Evolutionary conservation across 2,329 filamentous ascomycete species (phyloP).

Genomic region (Pseudogymnoascus verrucosus): DNA sequence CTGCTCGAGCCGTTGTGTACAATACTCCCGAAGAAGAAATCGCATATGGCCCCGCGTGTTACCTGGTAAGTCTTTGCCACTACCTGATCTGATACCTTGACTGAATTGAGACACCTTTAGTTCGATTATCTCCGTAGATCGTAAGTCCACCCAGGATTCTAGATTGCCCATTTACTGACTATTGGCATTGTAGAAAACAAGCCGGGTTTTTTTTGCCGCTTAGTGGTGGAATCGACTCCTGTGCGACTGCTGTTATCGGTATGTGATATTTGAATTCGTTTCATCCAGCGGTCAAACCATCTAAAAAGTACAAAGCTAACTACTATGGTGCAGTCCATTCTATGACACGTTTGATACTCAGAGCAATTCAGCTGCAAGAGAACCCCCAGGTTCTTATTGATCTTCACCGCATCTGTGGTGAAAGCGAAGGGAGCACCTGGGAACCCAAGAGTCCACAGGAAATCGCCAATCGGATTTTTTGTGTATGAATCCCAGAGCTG

Average conservation of each 20-base stretch:
- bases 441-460: conserved; percentile 39
- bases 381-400: conserved; percentile 45
- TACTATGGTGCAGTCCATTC: background rate
- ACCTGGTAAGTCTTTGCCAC: conserved; percentile 33
- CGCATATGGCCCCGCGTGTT: conserved; percentile 54
- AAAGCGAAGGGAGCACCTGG: conserved; percentile 38
- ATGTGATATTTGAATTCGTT: conserved; percentile 31
- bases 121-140: conserved; percentile 54
- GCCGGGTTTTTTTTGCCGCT: conserved; percentile 51
- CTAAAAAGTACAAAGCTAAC: background rate
- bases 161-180: background rate
- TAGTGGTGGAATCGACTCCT: conserved; percentile 53
- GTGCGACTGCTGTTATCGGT: conserved; percentile 44
- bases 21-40: conserved; percentile 61
- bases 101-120: background rate
- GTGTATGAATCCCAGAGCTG: background rate
- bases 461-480: conserved; percentile 49
- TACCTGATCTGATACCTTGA: background rate
- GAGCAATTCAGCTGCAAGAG: conserved; percentile 23
- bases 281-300: conserved; percentile 38
- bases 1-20: conserved; percentile 40
- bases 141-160: background rate
- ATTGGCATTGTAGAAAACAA: background rate
- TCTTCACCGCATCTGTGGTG: conserved; percentile 44
- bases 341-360: background rate